Base-by-base conservation (phyloP, 2,329 filamentous ascomycete species). In the Colletotrichum karsti region DNA sequence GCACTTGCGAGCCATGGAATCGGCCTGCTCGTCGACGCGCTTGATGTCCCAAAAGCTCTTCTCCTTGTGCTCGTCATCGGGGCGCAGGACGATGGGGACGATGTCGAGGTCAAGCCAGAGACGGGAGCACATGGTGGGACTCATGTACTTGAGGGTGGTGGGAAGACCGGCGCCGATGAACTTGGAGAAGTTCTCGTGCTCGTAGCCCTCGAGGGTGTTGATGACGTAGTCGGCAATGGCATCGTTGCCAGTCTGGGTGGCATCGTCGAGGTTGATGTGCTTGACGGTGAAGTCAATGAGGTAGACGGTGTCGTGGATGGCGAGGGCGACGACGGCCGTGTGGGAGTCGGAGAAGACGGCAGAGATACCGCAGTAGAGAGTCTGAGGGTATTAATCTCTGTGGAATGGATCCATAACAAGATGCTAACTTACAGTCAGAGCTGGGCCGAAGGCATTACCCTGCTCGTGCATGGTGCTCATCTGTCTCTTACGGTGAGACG, bases 31-130 rank as follows among this genome's bases (percentile, higher is more conserved):
- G 73, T 95, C 93, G 5, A 94, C 85, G n/a, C 85, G 81, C 75
- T 89, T 88, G 35, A 80, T 77, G 50, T 85, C 81, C 84, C 86
- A 88, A 69, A 85, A 83, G 44, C 73, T 79, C 72, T 76, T 79
- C 53, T 77, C 78, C 72, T 82, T 81, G 69, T 78, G 74, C 44
- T 83, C 80, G 12, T 83, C 78, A 60, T 84, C 83, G 5, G 83
- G 82, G 9, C 80, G 82, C 69, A 94, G 84, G 4, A 92, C 86
- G 42, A 95, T 83, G 1, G 92, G 91, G 3, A 95, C 87, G 63
- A 95, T 89, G 75, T 96, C 93, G 37, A 95, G 81, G 69, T 94
- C 90, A 3, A 88, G 80, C 93, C 93, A 96, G 4, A 96, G 84
- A 35, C 88, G 88, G 0, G 92, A 89, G 72, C 90, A 91, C 1